Evolutionary conservation across 305 asterid genomes (phyloP).

Genomic region (Solanum hybrid): DNA sequence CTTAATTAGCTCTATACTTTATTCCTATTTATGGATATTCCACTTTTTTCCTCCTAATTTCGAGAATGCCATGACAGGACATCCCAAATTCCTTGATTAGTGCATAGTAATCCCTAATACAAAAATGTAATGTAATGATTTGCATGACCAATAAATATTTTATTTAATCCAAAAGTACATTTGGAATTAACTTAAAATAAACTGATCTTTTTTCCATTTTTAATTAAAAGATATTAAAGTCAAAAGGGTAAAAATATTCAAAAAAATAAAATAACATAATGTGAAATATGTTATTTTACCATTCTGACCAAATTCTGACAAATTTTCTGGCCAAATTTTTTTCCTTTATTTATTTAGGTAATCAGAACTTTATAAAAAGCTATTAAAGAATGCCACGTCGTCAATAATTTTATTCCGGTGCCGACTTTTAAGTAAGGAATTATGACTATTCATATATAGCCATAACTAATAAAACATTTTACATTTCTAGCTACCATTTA

Average conservation of each 20-base stretch:
- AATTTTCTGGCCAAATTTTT: too few species aligned
- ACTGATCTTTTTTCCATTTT: too few species aligned
- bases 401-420: neutral
- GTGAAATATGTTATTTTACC: too few species aligned
- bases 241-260: too few species aligned
- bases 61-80: neutral
- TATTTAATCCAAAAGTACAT: neutral
- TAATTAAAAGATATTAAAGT: too few species aligned
- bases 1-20: neutral
- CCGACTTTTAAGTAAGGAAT: slow-evolving; percentile 1
- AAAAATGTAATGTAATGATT: neutral
- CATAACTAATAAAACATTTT: neutral
- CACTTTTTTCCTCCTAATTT: neutral
- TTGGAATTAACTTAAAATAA: neutral
- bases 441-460: neutral
- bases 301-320: too few species aligned
- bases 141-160: neutral
- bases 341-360: neutral
- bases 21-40: neutral
- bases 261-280: too few species aligned
- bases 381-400: neutral
- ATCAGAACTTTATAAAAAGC: neutral
- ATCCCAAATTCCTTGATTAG: neutral
- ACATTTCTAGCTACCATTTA: slow-evolving; percentile 1
- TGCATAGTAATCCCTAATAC: neutral